Conservation (phyloP, 2,329 filamentous ascomycete genomes). For the Xylaria hypoxylon region DNA sequence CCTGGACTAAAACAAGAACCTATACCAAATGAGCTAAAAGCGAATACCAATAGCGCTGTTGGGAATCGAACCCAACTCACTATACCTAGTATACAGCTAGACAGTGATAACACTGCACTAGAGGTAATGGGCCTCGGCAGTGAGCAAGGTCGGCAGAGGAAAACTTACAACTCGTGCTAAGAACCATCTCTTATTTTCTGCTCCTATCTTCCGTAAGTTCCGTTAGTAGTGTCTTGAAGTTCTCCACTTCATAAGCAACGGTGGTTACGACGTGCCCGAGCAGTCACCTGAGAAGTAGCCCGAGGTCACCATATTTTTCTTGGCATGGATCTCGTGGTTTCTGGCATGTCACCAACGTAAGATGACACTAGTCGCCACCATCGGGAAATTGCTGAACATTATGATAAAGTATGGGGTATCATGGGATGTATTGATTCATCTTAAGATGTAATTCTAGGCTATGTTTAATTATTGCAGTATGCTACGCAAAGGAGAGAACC, state of each 20-base stretch:
- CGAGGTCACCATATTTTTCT: background rate
- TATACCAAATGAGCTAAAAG: too few relatives aligned
- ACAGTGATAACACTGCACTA: too few relatives aligned
- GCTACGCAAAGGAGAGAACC: background rate
- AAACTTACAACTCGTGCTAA: too few relatives aligned
- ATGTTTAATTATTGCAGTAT: slow-evolving; percentile 31
- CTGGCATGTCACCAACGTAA: background rate
- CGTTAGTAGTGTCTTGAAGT: background rate
- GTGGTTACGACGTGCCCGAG: background rate
- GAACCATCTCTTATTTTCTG: too few relatives aligned
- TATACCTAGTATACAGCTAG: too few relatives aligned
- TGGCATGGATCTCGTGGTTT: background rate
- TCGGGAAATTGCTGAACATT: background rate
- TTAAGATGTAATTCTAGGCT: slow-evolving; percentile 9
- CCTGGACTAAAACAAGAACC: too few relatives aligned
- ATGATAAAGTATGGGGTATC: slow-evolving; percentile 30
- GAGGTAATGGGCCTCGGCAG: background rate
- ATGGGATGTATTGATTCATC: slow-evolving; percentile 30
- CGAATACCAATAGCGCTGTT: too few relatives aligned
- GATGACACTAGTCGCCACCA: background rate
- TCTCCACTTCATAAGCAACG: background rate
- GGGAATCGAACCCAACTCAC: too few relatives aligned
- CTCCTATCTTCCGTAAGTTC: background rate
- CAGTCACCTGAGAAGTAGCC: too few relatives aligned
- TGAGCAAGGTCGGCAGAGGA: background rate